Base-by-base conservation (phyloP, 352 stramenopile genomes). In the Pythium utonaiense region DNA sequence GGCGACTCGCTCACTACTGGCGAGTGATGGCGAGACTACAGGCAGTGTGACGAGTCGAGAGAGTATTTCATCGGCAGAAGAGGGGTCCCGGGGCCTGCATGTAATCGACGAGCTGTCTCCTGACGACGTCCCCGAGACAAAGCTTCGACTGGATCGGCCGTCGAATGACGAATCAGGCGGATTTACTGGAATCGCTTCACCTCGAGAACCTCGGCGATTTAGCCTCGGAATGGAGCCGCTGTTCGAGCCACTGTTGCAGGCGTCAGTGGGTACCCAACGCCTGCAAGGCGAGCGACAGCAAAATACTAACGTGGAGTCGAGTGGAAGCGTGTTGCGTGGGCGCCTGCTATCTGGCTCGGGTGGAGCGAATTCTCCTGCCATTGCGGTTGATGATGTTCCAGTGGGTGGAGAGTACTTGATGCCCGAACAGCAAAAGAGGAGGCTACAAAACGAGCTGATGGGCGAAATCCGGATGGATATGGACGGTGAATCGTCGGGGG, bases 241-340 rank as follows among this genome's bases (percentile, higher is more conserved):
- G 13, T 93, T 88, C 52, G 83, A 93, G 48, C 81, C 83, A 33
- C 66, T 93, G 8, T 50, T 93, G 17, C 80, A 90, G 12, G 70
- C 74, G 1, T 69, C 79, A 0, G 82, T 89, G 27, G 83, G 83
- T 28, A 91, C 79, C 0, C 83, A 93, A 45, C 73, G 80, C 17
- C 58, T 90, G 25, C 57, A 57, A 53, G 55, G 53, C 1, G 42
- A 38, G 27, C 41, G 40, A 12, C 8, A 42, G 16, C 40, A 55
- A 6, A 21, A 50, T 28, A 13, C 25, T 8, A 53, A 27, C 36
- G n/a, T 24, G 4, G 53, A 60, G 0, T 25, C 19, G 1, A 31
- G 13, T 24, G 19, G 33, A 25, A 60, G 38, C 28, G 3, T 67
- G 3, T 19, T 34, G 5, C 60, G 47, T 24, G 25, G 25, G 28